These are phyloP conservation scores for Corinectria fuckeliana DNA, from an alignment of 2,329 filamentous ascomycete genomes.

Conservation along the genomic window DNA sequence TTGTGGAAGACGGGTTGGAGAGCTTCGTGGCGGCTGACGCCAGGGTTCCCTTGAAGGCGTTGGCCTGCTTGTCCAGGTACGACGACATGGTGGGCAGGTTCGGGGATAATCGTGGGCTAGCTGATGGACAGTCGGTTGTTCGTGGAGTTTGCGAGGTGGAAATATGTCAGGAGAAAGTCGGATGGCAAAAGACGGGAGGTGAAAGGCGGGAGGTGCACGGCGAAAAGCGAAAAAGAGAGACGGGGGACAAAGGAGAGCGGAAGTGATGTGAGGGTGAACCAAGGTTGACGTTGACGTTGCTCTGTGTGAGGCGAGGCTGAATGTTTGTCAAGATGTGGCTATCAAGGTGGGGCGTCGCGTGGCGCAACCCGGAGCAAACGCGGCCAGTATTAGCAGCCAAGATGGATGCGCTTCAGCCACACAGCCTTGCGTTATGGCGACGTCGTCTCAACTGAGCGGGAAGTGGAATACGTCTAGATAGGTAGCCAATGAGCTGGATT, in stretches of 20 bases:
- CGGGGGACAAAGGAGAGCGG: constrained; percentile 20
- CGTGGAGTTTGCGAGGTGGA: background rate
- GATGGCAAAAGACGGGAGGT: background rate
- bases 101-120: constrained; percentile 19
- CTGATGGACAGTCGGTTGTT: constrained; percentile 7
- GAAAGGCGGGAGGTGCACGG: background rate
- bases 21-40: constrained; percentile 70
- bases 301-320: constrained; percentile 35
- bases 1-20: constrained; percentile 53
- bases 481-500: background rate
- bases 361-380: background rate
- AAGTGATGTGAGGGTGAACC: background rate
- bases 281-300: constrained; percentile 33
- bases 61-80: constrained; percentile 70
- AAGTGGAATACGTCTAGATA: too few relatives aligned
- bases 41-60: constrained; percentile 66
- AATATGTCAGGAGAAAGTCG: background rate
- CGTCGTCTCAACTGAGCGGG: background rate
- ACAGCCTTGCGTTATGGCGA: constrained; percentile 5
- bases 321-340: background rate
- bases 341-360: constrained; percentile 24
- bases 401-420: background rate
- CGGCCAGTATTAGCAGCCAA: background rate
- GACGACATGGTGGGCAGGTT: constrained; percentile 57
- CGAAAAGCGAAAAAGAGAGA: constrained; percentile 9